Conservation (phyloP, 208 protist genomes). For the Tetramitus jugosus region DNA sequence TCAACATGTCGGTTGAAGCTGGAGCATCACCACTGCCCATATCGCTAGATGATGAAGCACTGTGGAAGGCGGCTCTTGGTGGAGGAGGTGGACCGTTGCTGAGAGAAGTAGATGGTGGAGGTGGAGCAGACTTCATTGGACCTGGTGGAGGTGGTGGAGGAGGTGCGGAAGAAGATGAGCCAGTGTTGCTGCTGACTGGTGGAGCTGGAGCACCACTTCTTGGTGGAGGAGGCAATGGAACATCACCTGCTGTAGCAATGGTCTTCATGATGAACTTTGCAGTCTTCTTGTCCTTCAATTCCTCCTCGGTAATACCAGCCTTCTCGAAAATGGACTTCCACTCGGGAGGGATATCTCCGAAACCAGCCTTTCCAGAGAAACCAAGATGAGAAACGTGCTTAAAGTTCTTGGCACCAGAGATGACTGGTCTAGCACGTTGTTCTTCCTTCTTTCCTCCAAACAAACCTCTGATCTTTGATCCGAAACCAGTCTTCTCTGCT, state of each 20-base stretch:
- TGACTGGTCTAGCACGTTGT: neutral
- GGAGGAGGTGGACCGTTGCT: neutral
- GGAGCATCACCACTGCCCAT: neutral
- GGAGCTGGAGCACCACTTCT: neutral
- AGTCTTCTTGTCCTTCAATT: slow-evolving; percentile 19
- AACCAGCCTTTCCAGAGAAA: neutral
- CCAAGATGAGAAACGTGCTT: slow-evolving; percentile 17
- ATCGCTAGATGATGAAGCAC: neutral
- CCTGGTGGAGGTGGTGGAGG: neutral
- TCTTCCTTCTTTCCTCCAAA: neutral
- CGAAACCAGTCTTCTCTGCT: neutral
- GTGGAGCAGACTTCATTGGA: too few species aligned
- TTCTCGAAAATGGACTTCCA: neutral
- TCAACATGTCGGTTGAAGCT: neutral
- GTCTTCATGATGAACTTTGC: slow-evolving; percentile 12
- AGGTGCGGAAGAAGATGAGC: neutral
- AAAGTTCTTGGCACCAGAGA: neutral
- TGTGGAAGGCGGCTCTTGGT: neutral
- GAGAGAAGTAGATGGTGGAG: neutral
- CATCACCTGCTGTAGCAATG: neutral
- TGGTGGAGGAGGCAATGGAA: neutral
- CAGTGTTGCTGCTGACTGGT: neutral
- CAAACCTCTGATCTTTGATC: neutral
- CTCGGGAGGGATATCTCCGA: neutral
- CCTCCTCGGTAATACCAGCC: neutral